A percentile compares a stretch with the other conserved stretches of the same genome.
Evolutionary conservation across 768 basidiomycete species (phyloP).

Genomic region (Amanita rimosa): DNA sequence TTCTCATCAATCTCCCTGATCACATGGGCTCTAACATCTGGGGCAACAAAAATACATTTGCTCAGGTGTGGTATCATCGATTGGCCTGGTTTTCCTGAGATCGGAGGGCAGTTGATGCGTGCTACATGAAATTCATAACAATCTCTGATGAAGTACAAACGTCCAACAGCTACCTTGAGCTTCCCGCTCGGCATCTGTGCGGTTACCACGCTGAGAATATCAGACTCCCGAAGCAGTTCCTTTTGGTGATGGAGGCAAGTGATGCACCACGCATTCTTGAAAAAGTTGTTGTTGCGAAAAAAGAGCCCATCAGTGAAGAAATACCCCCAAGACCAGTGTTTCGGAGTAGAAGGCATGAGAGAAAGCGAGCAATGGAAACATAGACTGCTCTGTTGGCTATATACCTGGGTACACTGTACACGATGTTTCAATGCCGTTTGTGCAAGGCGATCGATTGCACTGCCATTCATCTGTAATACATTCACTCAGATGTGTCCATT

Average conservation of each 20-base stretch:
- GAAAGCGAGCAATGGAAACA: neutral
- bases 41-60: conserved; percentile 6
- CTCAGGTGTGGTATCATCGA: conserved; percentile 9
- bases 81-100: conserved; percentile 9
- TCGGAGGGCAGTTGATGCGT: neutral
- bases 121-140: conserved; percentile 2
- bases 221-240: conserved; percentile 1
- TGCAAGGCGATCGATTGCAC: neutral
- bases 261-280: conserved; percentile 5
- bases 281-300: conserved; percentile 3
- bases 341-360: neutral
- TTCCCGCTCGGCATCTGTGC: too few relatives aligned
- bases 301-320: neutral
- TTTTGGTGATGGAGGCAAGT: conserved; percentile 2
- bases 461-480: too few relatives aligned
- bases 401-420: neutral
- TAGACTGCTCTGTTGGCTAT: neutral
- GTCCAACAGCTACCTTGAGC: conserved; percentile 3
- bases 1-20: neutral
- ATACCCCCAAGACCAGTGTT: conserved; percentile 5
- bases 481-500: too few relatives aligned
- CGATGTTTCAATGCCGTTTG: neutral
- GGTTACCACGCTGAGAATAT: neutral
- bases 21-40: conserved; percentile 1
- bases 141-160: neutral